Evolutionary conservation across 176 grass and related monocot species (phyloP).

Genomic region (Oryza glaberrima): DNA sequence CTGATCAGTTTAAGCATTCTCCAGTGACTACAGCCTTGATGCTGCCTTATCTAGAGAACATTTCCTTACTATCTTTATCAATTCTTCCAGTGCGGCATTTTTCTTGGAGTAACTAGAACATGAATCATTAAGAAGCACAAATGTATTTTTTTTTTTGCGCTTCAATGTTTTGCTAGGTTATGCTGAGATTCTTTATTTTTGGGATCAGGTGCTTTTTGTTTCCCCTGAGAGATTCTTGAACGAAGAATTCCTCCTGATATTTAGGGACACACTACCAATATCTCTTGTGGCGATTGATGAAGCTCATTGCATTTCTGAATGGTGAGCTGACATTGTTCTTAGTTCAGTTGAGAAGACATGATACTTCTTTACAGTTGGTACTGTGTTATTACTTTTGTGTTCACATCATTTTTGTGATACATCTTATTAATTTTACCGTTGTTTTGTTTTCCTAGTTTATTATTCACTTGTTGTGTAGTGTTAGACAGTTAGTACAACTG

Average conservation of each 20-base stretch:
- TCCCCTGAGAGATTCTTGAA: conserved; percentile 98
- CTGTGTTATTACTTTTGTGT: not conserved
- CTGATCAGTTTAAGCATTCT: not conserved
- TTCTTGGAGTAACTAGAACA: not conserved
- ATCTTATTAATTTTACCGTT: not conserved
- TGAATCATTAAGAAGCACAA: not conserved
- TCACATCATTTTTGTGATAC: conserved; percentile 12
- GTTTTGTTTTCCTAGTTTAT: conserved; percentile 22
- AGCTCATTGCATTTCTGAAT: conserved; percentile 99
- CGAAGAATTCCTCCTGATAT: conserved; percentile 77
- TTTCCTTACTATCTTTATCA: not conserved
- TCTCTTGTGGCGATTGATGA: conserved; percentile 96
- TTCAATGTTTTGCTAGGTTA: conserved; percentile 13
- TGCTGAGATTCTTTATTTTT: conserved; percentile 36
- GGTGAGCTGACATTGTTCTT: conserved; percentile 62
- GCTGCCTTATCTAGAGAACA: not conserved
- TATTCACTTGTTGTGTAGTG: not conserved
- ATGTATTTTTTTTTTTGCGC: not conserved
- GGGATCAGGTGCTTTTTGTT: conserved; percentile 88
- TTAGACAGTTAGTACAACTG: conserved; percentile 30
- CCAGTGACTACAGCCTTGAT: conserved; percentile 4
- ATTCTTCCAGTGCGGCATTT: not conserved
- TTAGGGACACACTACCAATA: conserved; percentile 68
- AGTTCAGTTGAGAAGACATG: conserved; percentile 9
- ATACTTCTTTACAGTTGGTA: conserved; percentile 21